phyloP scores from a whole-genome alignment of 2,329 filamentous ascomycete genomes.

The Paracorniculantispora psalliotae region DNA sequence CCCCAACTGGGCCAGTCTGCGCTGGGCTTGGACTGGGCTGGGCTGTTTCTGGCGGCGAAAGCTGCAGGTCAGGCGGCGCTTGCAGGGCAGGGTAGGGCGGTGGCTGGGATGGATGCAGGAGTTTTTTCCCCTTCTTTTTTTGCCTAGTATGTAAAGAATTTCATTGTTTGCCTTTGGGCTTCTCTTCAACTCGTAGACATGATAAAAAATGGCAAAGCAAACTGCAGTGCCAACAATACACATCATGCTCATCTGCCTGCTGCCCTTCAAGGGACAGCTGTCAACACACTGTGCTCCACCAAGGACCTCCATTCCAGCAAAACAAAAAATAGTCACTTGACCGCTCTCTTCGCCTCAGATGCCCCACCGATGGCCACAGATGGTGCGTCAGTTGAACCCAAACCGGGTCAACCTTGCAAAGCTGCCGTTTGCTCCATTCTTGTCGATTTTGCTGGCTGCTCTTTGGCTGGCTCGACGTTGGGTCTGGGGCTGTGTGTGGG shows the following conservation, averaged over 20 bases:
- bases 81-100: constrained; percentile 4
- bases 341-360: constrained; percentile 4
- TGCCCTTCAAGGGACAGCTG: not conserved
- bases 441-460: no score
- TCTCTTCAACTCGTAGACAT: no score
- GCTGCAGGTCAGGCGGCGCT: constrained; percentile 7
- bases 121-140: no score
- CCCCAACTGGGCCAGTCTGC: not conserved
- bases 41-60: not conserved
- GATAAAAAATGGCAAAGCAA: no score
- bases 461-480: not conserved
- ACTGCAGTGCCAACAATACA: no score
- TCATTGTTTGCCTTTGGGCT: no score
- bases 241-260: no score
- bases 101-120: not conserved
- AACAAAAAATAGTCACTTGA: constrained; percentile 11
- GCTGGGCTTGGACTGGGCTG: no score
- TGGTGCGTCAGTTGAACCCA: constrained; percentile 6
- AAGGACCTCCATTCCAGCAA: constrained; percentile 9
- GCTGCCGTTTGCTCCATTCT: no score
- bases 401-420: not conserved
- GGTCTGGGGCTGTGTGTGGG: not conserved
- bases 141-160: no score
- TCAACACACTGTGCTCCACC: not conserved
- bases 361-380: not conserved